Evolutionary conservation across 2,329 filamentous ascomycete genomes (phyloP), one percentile per base, ranked within the genome.

Genomic region (Fusarium clavum): DNA sequence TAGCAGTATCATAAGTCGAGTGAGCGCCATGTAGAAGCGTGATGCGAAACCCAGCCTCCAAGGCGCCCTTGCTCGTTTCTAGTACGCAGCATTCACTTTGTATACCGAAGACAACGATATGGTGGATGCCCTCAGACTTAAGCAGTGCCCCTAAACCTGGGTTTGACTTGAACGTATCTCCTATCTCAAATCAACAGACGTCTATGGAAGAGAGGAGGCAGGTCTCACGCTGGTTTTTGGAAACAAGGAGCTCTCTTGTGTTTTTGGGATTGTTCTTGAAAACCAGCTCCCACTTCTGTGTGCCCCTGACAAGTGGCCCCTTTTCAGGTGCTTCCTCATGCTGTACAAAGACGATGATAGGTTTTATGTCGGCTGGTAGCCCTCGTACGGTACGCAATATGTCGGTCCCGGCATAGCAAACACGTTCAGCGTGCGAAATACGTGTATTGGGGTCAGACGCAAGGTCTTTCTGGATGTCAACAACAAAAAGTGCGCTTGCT

Each of bases 81-180:
- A 59, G 30, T 12, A 69, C 64, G 27, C 66, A 69, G 34, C 64
- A 69, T 34, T 69, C 64, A 20, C 66, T 69, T 45, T 68, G 66
- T 11, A 68, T 46, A 4, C 66, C 66, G 43, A 68, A 69, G 4
- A 43, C 59, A 8, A 68, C 41, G 22, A 69, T 64, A 1, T 56
- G 44, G n/a, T 66, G 32, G 20, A 66, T 43, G 9, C 64, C 56
- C 29, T 53, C 34, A 3, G 41, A 44, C 29, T 38, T 66, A 5
- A 67, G 32, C 11, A 52, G 22, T 10, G 45, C 34, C 11, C 32
- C 46, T 29, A 67, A 20, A 8, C 34, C 40, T 6, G 61, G 46
- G 25, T 67, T 67, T 14, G 64, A 61, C 34, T 61, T 48, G 49
- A 66, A 67, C 9, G 61, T 66, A 13, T 67, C 52, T 34, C 64